Conservation (phyloP, 305 asterid genomes). For the Solanum hybrid region DNA sequence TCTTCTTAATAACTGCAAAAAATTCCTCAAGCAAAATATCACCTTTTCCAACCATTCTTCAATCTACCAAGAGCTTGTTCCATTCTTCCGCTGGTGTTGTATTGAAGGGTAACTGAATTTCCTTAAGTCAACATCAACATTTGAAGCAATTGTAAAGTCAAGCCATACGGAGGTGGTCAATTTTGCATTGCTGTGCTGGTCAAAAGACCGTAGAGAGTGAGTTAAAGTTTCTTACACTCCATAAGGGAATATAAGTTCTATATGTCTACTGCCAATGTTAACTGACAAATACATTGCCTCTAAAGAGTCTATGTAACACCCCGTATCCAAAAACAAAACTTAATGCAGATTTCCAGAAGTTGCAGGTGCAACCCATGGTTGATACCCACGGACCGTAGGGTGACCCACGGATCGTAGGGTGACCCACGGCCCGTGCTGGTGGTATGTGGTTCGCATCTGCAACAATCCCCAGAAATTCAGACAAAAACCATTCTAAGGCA, state of each 20-base stretch:
- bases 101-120: constrained; percentile 7
- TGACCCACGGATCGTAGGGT: no score
- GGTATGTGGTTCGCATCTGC: no score
- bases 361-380: no score
- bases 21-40: constrained; percentile 54
- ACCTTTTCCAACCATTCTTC: constrained; percentile 59
- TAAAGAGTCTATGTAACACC: not conserved
- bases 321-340: no score
- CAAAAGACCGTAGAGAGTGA: not conserved
- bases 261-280: not conserved
- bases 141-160: not conserved
- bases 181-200: not conserved
- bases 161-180: not conserved
- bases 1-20: constrained; percentile 60
- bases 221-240: not conserved
- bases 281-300: not conserved
- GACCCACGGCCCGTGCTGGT: no score
- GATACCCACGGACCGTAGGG: no score
- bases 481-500: no score
- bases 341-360: no score
- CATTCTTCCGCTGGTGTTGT: constrained; percentile 74
- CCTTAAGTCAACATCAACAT: not conserved
- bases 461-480: no score
- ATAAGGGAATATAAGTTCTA: not conserved
- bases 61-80: constrained; percentile 60